Conservation (phyloP, 2,329 filamentous ascomycete genomes). For the Colletotrichum sp. region DNA sequence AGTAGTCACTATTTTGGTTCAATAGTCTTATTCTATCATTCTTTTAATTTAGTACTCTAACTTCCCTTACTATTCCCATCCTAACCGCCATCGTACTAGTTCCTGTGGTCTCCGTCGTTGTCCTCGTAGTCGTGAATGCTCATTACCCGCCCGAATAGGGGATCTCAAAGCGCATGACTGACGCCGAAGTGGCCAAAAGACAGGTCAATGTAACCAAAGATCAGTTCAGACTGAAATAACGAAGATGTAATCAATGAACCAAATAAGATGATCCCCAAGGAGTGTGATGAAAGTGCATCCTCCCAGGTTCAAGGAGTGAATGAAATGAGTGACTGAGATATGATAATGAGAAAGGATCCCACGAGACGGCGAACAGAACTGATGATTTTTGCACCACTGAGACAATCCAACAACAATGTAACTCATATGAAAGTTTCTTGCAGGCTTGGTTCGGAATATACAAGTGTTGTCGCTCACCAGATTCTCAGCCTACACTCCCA, state of each 20-base stretch:
- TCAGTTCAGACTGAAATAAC: accelerated
- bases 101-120: no score
- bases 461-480: background rate
- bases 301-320: background rate
- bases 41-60: no score
- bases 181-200: no score
- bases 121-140: no score
- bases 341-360: accelerated
- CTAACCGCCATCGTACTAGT: no score
- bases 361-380: background rate
- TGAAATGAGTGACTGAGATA: background rate
- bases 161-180: no score
- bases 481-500: background rate
- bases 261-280: background rate
- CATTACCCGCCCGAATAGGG: no score
- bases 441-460: background rate
- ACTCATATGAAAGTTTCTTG: background rate
- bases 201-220: background rate
- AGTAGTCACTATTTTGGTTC: background rate
- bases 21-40: background rate
- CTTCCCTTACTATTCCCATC: accelerated
- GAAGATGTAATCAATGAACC: accelerated
- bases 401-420: background rate
- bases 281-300: background rate
- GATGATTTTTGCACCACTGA: accelerated